Percentiles rank a stretch among this genome's conserved stretches.
phyloP scores from a whole-genome alignment of 2,329 filamentous ascomycete genomes.

The Colletotrichum nymphaeae region DNA sequence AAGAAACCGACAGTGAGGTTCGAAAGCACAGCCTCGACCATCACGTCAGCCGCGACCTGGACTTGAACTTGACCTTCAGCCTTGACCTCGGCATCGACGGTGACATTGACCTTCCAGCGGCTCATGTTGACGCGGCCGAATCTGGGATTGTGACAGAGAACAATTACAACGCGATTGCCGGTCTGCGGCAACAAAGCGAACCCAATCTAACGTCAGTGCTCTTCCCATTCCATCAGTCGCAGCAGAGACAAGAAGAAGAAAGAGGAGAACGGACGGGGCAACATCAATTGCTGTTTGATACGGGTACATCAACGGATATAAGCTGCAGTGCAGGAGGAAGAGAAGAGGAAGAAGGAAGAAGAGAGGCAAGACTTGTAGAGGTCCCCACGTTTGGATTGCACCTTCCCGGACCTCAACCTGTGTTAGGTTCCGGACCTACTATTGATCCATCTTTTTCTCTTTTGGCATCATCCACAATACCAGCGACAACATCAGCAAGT shows the following conservation, averaged over 20 bases:
- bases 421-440: background rate
- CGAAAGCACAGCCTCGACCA: background rate
- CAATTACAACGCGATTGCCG: background rate
- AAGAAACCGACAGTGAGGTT: background rate
- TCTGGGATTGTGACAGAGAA: conserved; percentile 12
- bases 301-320: background rate
- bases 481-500: background rate
- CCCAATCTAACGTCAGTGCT: conserved; percentile 7
- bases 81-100: conserved; percentile 2
- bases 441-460: conserved; percentile 10
- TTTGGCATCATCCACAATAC: background rate
- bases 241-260: background rate
- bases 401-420: background rate
- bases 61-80: background rate
- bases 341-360: background rate
- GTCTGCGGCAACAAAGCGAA: conserved; percentile 5
- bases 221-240: background rate
- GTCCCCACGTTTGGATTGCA: background rate
- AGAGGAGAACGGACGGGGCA: background rate
- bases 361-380: background rate
- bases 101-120: background rate
- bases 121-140: background rate
- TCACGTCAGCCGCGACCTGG: background rate
- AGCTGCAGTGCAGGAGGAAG: background rate
- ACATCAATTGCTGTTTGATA: background rate